phyloP scores from a whole-genome alignment of 352 stramenopile genomes.

The Phytophthora europaea region DNA sequence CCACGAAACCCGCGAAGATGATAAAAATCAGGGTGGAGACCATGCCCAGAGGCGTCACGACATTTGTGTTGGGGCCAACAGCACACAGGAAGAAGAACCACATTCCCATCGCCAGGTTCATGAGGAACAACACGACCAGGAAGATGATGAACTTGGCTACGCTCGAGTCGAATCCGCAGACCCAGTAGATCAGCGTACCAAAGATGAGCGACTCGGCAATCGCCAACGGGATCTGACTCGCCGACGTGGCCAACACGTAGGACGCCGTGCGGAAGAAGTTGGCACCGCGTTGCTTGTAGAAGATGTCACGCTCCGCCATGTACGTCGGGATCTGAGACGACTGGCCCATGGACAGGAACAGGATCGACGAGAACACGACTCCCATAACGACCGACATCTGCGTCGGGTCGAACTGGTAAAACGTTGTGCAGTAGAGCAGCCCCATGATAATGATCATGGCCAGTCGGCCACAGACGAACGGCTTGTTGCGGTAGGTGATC shows the following conservation, averaged over 20 bases:
- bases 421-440: conserved; percentile 51
- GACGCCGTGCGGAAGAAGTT: conserved; percentile 42
- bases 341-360: conserved; percentile 60
- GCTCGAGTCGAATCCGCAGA: conserved; percentile 57
- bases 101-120: conserved; percentile 28
- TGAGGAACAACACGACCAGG: conserved; percentile 49
- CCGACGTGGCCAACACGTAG: conserved; percentile 5
- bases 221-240: conserved; percentile 11
- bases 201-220: conserved; percentile 70
- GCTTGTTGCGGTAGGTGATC: conserved; percentile 56
- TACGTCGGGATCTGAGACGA: conserved; percentile 32
- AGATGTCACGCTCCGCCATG: conserved; percentile 39
- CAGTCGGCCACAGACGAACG: conserved; percentile 35
- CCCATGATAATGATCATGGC: conserved; percentile 49
- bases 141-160: conserved; percentile 40
- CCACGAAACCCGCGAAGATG: conserved; percentile 4
- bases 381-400: conserved; percentile 72
- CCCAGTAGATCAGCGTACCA: conserved; percentile 72
- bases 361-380: conserved; percentile 69
- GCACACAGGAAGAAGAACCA: conserved; percentile 16
- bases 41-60: conserved; percentile 4
- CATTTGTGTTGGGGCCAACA: neutral
- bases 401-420: conserved; percentile 34
- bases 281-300: conserved; percentile 82
- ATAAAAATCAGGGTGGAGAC: neutral